A percentile compares a stretch with the other conserved stretches of the same genome.
Conservation (phyloP, 768 basidiomycete species). For the Lactarius psammicola region DNA sequence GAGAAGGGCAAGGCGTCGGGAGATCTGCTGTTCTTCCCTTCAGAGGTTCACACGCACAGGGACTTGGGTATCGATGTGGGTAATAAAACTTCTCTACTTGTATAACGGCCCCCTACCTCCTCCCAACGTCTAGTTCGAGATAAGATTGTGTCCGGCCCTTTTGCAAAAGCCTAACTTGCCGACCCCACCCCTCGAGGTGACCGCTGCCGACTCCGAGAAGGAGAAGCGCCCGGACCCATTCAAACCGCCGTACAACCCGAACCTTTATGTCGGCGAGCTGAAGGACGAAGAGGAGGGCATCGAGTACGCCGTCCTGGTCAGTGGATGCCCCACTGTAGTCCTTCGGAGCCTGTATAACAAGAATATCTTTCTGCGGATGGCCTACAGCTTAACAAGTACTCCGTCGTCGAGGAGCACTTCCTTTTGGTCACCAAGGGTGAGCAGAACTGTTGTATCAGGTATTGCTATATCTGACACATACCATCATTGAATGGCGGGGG, state of each 20-base stretch:
- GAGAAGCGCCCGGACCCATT: constrained; percentile 63
- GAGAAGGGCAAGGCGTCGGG: constrained; percentile 59
- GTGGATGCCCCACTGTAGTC: constrained; percentile 28
- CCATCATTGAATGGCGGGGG: background rate
- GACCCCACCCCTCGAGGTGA: constrained; percentile 41
- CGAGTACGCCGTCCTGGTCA: constrained; percentile 69
- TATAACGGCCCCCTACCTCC: background rate
- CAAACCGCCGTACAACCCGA: constrained; percentile 77
- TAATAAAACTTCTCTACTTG: background rate
- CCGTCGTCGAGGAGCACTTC: constrained; percentile 82
- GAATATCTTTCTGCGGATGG: background rate
- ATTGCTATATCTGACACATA: background rate
- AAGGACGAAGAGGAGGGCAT: constrained; percentile 55
- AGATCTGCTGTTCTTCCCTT: constrained; percentile 78
- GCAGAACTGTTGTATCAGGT: constrained; percentile 29
- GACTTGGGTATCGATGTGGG: constrained; percentile 67
- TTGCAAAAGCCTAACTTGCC: constrained; percentile 68
- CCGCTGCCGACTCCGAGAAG: constrained; percentile 32
- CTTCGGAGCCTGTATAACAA: background rate
- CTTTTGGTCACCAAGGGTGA: constrained; percentile 83
- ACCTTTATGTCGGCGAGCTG: constrained; percentile 74
- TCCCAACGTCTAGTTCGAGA: constrained; percentile 62
- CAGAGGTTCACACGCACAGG: constrained; percentile 55
- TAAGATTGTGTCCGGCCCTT: constrained; percentile 81
- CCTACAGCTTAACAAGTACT: constrained; percentile 83